Conservation (phyloP, 2,329 filamentous ascomycete species). For the Pestalotiopsis sp. region DNA sequence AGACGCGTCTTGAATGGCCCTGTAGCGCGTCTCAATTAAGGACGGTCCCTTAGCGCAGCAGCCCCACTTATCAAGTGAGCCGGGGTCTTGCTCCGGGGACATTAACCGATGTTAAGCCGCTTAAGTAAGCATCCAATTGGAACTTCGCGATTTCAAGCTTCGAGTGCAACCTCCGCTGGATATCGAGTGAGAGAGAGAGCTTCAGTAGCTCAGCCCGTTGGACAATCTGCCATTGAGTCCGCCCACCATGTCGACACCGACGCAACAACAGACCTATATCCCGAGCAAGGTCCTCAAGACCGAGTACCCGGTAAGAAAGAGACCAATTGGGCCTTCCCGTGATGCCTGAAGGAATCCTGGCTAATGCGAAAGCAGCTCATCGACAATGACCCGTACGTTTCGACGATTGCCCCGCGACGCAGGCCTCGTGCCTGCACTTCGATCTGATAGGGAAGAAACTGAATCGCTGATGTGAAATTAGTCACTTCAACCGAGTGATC, state of each 20-base stretch:
- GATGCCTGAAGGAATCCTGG: slow-evolving; percentile 24
- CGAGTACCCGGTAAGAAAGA: slow-evolving; percentile 78
- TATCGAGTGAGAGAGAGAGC: slow-evolving; percentile 14
- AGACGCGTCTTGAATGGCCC: slow-evolving; percentile 13
- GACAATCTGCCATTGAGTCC: slow-evolving; percentile 18
- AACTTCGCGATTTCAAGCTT: slow-evolving; percentile 29
- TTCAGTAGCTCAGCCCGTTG: slow-evolving; percentile 15
- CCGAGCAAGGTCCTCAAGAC: slow-evolving; percentile 80
- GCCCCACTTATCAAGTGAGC: neutral
- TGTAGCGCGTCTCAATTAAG: slow-evolving; percentile 16
- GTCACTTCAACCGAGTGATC: slow-evolving; percentile 89
- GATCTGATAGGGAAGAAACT: neutral
- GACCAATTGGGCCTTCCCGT: slow-evolving; percentile 20
- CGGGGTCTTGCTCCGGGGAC: neutral
- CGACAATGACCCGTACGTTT: slow-evolving; percentile 92
- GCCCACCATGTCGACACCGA: slow-evolving; percentile 41
- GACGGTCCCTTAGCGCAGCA: neutral
- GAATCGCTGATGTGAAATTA: slow-evolving; percentile 37
- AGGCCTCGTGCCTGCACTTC: neutral
- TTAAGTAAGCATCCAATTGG: slow-evolving; percentile 28
- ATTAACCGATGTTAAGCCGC: slow-evolving; percentile 27
- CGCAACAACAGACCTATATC: slow-evolving; percentile 52
- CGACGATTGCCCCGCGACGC: slow-evolving; percentile 11
- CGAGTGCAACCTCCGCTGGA: slow-evolving; percentile 21
- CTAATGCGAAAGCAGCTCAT: slow-evolving; percentile 72